Base-by-base conservation (phyloP, 225 moss, liverwort and hornwort species). In the Sphagnum tenellum region DNA sequence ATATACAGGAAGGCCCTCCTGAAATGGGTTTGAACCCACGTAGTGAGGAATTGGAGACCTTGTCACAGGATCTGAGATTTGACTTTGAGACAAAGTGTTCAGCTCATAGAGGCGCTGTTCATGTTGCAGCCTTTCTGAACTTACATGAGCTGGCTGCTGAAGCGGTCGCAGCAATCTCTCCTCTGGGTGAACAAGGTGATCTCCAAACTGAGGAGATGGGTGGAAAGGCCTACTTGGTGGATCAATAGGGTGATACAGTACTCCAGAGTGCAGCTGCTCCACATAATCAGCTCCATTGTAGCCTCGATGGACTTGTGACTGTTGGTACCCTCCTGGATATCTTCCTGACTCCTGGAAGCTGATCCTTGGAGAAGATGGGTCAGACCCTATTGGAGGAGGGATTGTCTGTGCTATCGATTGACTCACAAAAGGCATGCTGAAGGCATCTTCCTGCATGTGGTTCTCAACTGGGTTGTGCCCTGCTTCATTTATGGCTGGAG, bases 321-420 rank as follows among this genome's bases (percentile, higher is more conserved):
- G 89, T 29, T 80, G 81, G 55, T 66, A 66, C 61, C 70, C 82
- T 29, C 72, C 47, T 12, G 72, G 58, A 50, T 74, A 81, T 54
- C 87, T 79, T 3, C 73, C 74, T 51, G 77, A 73, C 1, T 95
- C 89, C 71, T 86, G 81, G 67, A 53, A 83, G 53, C 68, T 71
- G 13, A 75, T 54, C 59, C 92, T 87, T 68, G 96, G 96, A 48
- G 96, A 98, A 11, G 96, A 85, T 9, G 96, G 96, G 48, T 82
- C 86, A 12, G 96, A 98, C 52, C 90, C 86, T 62, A 29, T 29
- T 29, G 29, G 29, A 29, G 29, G 29, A 29, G 29, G 29, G 29
- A 29, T 29, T 29, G 29, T 29, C 29, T 29, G 29, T 29, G 29
- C 29, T 29, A 29, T 60, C 60, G 90, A 78, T 49, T 88, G 87